These are phyloP conservation scores for Colletotrichum sp. DNA, from an alignment of 2,329 filamentous ascomycete genomes.

Conservation along the genomic window DNA sequence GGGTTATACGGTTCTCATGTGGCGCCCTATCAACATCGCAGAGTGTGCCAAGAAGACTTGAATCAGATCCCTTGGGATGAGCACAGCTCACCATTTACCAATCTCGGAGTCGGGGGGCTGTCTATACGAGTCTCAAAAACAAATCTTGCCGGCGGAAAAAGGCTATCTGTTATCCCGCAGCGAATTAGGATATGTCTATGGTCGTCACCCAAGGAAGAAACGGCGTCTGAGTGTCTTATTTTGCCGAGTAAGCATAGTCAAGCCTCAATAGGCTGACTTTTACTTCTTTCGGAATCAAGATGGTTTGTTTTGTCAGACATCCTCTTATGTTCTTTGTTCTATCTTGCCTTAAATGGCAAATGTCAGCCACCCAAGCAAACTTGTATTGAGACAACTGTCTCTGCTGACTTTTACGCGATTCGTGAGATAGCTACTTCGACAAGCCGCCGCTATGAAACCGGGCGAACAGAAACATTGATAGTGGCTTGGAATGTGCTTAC, in stretches of 20 bases:
- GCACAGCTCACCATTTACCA: neutral
- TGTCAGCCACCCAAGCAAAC: neutral
- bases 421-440: neutral
- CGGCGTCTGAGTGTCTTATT: neutral
- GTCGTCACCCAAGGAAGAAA: neutral
- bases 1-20: neutral
- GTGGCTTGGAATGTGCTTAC: neutral
- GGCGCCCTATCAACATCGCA: neutral
- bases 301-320: fast-evolving
- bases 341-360: neutral
- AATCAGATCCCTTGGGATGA: neutral
- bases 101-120: neutral
- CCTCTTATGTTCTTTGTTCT: neutral
- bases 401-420: neutral
- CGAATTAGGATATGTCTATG: neutral
- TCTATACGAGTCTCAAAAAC: neutral
- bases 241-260: neutral
- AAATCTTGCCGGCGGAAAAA: neutral
- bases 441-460: neutral
- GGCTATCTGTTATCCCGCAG: fast-evolving
- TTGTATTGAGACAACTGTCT: neutral
- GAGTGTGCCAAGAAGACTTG: neutral
- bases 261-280: neutral
- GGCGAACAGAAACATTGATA: neutral
- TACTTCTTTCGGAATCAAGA: neutral